Evolutionary conservation across 306 rosid species (phyloP).

Genomic region (Citrullus colocynthis): DNA sequence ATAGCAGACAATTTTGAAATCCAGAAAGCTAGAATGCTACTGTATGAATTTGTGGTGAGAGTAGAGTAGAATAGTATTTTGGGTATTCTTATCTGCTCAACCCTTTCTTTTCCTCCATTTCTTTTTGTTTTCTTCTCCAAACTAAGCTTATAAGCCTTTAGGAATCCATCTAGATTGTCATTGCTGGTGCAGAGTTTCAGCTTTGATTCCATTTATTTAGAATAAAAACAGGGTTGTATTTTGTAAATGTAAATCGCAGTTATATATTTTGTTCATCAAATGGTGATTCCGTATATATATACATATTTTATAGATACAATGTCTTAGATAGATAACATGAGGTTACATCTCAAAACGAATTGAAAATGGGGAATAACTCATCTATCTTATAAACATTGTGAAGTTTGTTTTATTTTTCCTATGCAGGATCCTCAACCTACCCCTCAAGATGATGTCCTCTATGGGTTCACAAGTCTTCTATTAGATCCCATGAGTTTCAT

Average conservation of each 20-base stretch:
- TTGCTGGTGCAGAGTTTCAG: background rate
- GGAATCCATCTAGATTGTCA: background rate
- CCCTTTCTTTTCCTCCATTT: background rate
- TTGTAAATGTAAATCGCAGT: background rate
- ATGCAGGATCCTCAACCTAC: too few species aligned
- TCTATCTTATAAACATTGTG: too few species aligned
- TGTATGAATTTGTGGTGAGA: background rate
- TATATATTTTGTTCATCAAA: background rate
- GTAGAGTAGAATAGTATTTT: background rate
- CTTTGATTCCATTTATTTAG: background rate
- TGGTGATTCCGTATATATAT: background rate
- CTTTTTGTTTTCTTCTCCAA: background rate
- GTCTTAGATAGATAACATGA: too few species aligned
- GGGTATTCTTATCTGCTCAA: background rate
- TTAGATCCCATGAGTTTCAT: too few species aligned
- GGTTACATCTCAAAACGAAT: too few species aligned
- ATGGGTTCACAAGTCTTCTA: too few species aligned
- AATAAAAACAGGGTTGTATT: background rate
- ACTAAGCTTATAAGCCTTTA: background rate
- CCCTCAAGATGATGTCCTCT: too few species aligned
- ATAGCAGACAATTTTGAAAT: constrained; percentile 5
- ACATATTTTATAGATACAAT: too few species aligned
- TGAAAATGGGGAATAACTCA: too few species aligned
- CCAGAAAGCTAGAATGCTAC: background rate
- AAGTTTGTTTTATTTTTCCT: too few species aligned